Base-by-base conservation (phyloP, 495 filamentous ascomycete genomes). In the Astrocystis sublimbata region DNA sequence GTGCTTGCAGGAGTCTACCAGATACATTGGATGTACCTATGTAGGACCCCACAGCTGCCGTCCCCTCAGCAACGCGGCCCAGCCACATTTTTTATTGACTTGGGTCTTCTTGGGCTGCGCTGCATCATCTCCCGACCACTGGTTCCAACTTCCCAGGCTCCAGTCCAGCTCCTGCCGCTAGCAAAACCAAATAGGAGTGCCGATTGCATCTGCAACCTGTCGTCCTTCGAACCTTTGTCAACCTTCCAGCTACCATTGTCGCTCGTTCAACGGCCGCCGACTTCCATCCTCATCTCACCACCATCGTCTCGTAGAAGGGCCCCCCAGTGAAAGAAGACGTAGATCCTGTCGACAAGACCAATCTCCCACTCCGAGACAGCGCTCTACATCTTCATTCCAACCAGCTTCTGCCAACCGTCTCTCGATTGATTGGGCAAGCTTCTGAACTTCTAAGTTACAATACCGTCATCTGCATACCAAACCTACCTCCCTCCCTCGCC, bases 51-150 rank as follows among this genome's bases (percentile, higher is more conserved):
- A 3, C 6, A 4, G 21, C 43, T 51, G 17, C 49, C 58, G 68
- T 72, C 65, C 35, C 63, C 62, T 58, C 53, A 58, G 68, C 70
- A 72, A 72, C 70, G 33, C 33, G 19, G 42, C 60, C 70, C 70
- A 72, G 70, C 70, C 70, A 72, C 70, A 70, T 68, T 61, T 70
- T 72, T 70, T 72, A 70, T 72, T 72, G 70, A 72, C 70, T 70
- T 66, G 42, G 50, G 46, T 51, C n/a, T 30, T 31, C 51, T 56
- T 47, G 60, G 60, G 60, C 51, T 62, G 60, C 24, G 26, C 28
- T 61, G 58, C 47, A 45, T 41, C 46, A 55, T 42, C 40, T 17
- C n/a, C 17, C 12, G n/a, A 12, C 35, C 31, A 30, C 17, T 49
- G 30, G 21, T 26, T 47, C 45, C 56, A 4, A 17, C 21, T 33